Evolutionary conservation across 345 rosid species (phyloP), one percentile per base, ranked within the genome.

Genomic region (Excoecaria agallocha): DNA sequence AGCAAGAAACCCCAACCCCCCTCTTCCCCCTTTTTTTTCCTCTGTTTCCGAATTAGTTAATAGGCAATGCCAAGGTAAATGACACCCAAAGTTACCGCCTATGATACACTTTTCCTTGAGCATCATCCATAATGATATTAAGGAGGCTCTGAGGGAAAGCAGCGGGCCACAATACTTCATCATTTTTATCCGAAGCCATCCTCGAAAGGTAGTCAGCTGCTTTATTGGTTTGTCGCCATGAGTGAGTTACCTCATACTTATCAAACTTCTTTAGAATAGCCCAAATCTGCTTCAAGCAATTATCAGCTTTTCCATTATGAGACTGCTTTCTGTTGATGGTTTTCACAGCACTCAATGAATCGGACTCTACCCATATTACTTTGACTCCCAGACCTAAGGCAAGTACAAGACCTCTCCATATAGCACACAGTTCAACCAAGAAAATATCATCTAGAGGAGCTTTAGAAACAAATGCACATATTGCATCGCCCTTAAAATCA

Each of bases 391-490:
- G 63, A 49, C 67, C 41, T 2, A 50, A 73, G 19, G 86, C 86
- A 63, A 81, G 77, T 70, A 84, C 79, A 39, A 84, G 82, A 54
- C 86, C 82, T 62, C 82, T 84, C 84, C 86, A 84, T 48, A 84
- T 46, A 50, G 82, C 82, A 76, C 76, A 80, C 39, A 84, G 78
- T 70, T 84, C 86, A 41, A 84, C 84, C 76, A 81, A 59, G 80
- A 84, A 84, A 43, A 25, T 61, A 58, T 81, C 82, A 48, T 74
- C 74, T 25, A 70, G 38, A 59, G 70, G 35, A 78, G 78, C 76
- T 73, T 81, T 81, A 10, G 82, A 78, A 49, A 84, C 86, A 80
- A 76, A 81, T n/a, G 74, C 86, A 22, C 78, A 78, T 43, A 84
- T 46, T 17, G 84, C 78, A 12, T 73, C 15, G 25, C 86, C 86